These are phyloP conservation scores for Carex kokanica DNA, from an alignment of 176 grass and related monocot species.

Conservation along the genomic window DNA sequence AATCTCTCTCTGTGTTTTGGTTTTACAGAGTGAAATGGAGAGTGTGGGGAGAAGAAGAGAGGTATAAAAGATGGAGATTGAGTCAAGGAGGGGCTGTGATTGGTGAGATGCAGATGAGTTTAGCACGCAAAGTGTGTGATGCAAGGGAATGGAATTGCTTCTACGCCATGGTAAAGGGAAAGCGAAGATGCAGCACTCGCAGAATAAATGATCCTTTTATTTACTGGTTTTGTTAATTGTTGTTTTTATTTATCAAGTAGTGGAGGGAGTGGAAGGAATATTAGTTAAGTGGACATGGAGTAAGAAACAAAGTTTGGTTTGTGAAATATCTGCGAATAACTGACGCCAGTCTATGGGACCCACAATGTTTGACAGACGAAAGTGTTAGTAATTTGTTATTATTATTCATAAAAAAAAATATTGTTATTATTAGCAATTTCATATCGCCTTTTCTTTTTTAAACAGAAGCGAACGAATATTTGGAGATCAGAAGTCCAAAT, in stretches of 20 bases:
- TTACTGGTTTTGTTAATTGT: neutral
- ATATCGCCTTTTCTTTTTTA: neutral
- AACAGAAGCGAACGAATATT: neutral
- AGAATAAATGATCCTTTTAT: constrained; percentile 5
- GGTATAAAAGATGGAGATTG: constrained; percentile 17
- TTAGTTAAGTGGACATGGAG: neutral
- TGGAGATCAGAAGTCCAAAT: neutral
- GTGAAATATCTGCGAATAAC: neutral
- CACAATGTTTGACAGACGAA: neutral
- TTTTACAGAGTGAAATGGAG: constrained; percentile 23
- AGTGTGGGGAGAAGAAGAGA: neutral
- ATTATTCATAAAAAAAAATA: too few species aligned
- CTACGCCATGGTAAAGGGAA: constrained; percentile 37
- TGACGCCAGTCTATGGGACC: neutral
- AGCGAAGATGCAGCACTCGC: constrained; percentile 20
- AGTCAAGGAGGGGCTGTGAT: constrained; percentile 27
- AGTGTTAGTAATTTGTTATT: neutral
- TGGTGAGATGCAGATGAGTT: constrained; percentile 30
- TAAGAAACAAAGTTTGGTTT: neutral
- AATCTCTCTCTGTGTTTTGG: constrained; percentile 31
- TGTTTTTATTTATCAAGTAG: neutral
- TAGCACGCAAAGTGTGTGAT: constrained; percentile 48
- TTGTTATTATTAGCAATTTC: neutral
- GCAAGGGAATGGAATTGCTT: constrained; percentile 41
- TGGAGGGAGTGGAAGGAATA: neutral